Conservation (phyloP, 495 filamentous ascomycete genomes). For the Trichoderma asperelloides region DNA sequence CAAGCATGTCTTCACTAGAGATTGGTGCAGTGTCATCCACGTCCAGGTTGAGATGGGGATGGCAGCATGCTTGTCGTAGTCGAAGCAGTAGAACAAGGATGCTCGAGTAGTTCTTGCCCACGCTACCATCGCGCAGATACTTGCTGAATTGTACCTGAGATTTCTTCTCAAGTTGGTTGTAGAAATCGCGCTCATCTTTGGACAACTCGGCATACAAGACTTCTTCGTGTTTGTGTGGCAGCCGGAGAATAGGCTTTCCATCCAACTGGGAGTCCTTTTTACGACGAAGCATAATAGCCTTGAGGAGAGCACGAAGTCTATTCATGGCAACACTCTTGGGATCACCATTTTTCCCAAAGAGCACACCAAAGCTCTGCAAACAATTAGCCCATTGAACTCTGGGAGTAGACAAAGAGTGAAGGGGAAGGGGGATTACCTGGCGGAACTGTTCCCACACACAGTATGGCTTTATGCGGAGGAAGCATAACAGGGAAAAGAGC, state of each 20-base stretch:
- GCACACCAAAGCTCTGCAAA: constrained; percentile 25
- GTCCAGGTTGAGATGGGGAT: constrained; percentile 82
- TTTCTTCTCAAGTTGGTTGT: constrained; percentile 58
- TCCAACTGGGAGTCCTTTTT: constrained; percentile 80
- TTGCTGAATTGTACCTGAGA: constrained; percentile 67
- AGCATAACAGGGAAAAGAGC: constrained; percentile 72
- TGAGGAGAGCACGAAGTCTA: constrained; percentile 70
- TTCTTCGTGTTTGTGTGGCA: constrained; percentile 62
- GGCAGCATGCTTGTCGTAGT: constrained; percentile 85
- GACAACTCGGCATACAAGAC: constrained; percentile 62
- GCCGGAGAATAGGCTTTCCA: constrained; percentile 68
- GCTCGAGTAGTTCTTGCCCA: constrained; percentile 73
- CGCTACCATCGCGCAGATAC: constrained; percentile 60
- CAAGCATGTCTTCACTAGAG: constrained; percentile 48
- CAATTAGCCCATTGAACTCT: background rate
- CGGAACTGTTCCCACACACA: constrained; percentile 52
- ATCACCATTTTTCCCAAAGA: constrained; percentile 24
- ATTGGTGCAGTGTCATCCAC: constrained; percentile 49
- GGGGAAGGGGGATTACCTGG: constrained; percentile 29
- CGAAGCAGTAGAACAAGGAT: constrained; percentile 80
- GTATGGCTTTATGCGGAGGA: constrained; percentile 79
- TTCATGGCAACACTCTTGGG: constrained; percentile 46
- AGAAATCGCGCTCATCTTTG: constrained; percentile 63
- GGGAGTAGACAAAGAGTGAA: background rate
- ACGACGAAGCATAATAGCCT: constrained; percentile 76